phyloP scores from a whole-genome alignment of 129 eudicot genomes.

The Glebionis coronaria region DNA sequence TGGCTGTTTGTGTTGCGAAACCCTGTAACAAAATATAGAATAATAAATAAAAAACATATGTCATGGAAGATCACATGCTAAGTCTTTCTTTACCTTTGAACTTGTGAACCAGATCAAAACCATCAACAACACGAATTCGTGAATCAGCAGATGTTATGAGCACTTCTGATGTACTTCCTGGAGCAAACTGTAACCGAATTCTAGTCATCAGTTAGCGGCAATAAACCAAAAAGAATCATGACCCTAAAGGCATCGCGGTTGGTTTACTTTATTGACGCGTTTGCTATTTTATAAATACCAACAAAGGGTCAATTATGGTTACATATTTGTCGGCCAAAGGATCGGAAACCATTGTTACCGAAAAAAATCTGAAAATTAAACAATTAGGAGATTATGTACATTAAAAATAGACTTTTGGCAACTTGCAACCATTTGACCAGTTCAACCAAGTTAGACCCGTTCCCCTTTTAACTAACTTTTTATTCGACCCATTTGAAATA shows the following conservation, averaged over 20 bases:
- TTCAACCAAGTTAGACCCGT: background rate
- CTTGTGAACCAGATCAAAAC: conserved; percentile 78
- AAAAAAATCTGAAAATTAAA: background rate
- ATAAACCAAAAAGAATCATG: conserved; percentile 3
- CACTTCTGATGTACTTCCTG: conserved; percentile 90
- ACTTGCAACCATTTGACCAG: background rate
- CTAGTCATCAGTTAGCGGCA: conserved; percentile 14
- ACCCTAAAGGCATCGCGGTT: background rate
- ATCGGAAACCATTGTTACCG: too few relatives aligned
- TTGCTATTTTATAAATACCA: background rate
- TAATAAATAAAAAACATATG: background rate
- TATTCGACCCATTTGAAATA: background rate
- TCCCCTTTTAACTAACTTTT: background rate
- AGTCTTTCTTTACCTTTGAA: conserved; percentile 66
- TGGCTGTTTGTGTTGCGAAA: conserved; percentile 91
- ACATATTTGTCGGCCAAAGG: too few relatives aligned
- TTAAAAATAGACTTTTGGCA: background rate
- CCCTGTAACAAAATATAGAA: conserved; percentile 40
- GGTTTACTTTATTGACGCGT: background rate
- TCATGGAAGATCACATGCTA: background rate
- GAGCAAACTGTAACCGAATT: conserved; percentile 71
- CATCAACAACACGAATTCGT: conserved; percentile 90
- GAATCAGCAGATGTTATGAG: conserved; percentile 96
- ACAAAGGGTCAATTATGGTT: background rate
- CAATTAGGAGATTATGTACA: background rate